Conservation (phyloP, 2,329 filamentous ascomycete genomes). For the Pseudocercospora crystallina region DNA sequence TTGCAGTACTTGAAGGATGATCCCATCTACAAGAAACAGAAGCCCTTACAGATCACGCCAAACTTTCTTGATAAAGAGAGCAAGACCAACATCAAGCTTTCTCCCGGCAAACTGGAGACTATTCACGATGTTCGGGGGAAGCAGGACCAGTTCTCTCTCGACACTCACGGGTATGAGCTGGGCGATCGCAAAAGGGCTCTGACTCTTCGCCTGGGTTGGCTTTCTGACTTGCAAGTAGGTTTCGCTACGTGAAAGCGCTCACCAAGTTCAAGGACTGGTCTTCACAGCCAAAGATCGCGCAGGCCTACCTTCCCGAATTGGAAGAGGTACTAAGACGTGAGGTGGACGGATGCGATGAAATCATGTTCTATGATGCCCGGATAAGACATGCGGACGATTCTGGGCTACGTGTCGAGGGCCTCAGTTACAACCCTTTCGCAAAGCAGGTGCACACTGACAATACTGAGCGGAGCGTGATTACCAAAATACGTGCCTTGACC, state of each 20-base stretch:
- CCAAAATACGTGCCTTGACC: constrained; percentile 26
- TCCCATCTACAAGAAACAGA: constrained; percentile 26
- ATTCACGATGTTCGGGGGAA: constrained; percentile 42
- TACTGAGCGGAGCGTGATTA: constrained; percentile 28
- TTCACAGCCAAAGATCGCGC: constrained; percentile 18
- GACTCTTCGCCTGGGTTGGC: too few relatives aligned
- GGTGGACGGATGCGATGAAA: constrained; percentile 29
- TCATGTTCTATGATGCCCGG: constrained; percentile 28
- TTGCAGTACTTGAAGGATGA: constrained; percentile 31
- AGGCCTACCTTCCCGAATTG: constrained; percentile 10
- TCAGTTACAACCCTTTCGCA: constrained; percentile 31
- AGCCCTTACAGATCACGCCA: constrained; percentile 32
- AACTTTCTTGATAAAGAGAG: constrained; percentile 26
- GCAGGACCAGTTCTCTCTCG: constrained; percentile 12
- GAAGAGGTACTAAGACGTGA: constrained; percentile 22
- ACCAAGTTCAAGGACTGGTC: constrained; percentile 16
- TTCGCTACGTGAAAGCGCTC: constrained; percentile 28
- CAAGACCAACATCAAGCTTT: constrained; percentile 26
- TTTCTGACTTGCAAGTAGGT: not conserved
- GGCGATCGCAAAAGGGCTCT: too few relatives aligned
- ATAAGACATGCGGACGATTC: constrained; percentile 26
- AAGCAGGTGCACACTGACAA: constrained; percentile 33
- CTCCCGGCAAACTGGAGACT: constrained; percentile 21
- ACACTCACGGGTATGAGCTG: constrained; percentile 3
- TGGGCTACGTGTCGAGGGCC: constrained; percentile 24